phyloP scores from a whole-genome alignment of 2,329 filamentous ascomycete species.

The Botrytis squamosa region DNA sequence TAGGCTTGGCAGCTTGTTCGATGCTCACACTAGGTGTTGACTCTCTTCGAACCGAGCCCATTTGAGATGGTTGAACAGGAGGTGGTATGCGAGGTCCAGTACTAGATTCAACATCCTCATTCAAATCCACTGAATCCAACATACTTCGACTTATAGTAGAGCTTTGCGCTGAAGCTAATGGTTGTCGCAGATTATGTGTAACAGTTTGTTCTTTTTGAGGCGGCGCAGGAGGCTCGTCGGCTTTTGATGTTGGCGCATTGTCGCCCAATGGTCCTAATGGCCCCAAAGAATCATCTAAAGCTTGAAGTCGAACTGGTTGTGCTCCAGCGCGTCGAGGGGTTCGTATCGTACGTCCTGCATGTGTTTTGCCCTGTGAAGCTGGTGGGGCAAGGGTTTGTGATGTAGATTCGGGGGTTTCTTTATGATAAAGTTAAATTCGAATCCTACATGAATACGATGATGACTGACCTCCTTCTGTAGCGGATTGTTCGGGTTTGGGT shows the following conservation, averaged over 20 bases:
- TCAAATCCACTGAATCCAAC: conserved; percentile 68
- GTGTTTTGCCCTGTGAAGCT: conserved; percentile 25
- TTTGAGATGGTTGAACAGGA: conserved; percentile 58
- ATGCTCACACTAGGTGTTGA: conserved; percentile 79
- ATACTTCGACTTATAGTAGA: conserved; percentile 48
- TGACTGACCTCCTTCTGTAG: conserved; percentile 27
- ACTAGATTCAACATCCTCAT: conserved; percentile 57
- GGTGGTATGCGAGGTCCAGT: conserved; percentile 63
- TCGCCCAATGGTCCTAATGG: conserved; percentile 69
- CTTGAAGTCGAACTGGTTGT: conserved; percentile 75
- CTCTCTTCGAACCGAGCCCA: conserved; percentile 51
- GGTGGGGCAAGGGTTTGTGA: conserved; percentile 23
- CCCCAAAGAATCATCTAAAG: conserved; percentile 71
- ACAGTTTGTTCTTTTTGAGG: conserved; percentile 66
- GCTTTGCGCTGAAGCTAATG: conserved; percentile 45
- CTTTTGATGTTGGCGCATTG: conserved; percentile 39
- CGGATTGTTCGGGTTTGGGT: conserved; percentile 33
- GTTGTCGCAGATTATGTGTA: conserved; percentile 53
- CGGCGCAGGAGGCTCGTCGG: conserved; percentile 64
- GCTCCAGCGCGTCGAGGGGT: conserved; percentile 62
- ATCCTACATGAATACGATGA: neutral
- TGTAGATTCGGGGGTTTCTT: conserved; percentile 30
- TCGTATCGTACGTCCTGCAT: conserved; percentile 36
- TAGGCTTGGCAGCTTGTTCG: conserved; percentile 90
- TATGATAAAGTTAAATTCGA: conserved; percentile 9